Conservation (phyloP, 345 rosid genomes). For the Clausena lansium region DNA sequence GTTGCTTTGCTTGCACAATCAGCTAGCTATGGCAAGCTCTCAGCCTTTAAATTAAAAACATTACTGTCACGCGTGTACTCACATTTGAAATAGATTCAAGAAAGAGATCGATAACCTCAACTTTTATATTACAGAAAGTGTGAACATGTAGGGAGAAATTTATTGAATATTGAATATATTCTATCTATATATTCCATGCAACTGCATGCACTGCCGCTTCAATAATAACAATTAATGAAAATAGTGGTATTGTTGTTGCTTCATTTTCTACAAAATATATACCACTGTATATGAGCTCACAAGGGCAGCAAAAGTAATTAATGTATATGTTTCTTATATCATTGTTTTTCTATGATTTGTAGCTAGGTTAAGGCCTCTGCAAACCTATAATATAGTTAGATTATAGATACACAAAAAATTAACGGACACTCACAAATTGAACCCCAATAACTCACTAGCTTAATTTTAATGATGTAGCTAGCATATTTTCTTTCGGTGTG, state of each 20-base stretch:
- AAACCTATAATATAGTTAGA: no score
- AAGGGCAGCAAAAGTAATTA: no score
- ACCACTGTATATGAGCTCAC: no score
- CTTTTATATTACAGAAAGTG: neutral
- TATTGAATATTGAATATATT: neutral
- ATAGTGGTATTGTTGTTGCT: neutral
- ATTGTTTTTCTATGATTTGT: no score
- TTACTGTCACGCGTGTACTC: neutral
- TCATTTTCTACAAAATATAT: no score
- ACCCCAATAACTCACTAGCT: no score
- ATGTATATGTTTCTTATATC: no score
- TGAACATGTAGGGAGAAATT: neutral
- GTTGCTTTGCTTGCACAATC: constrained; percentile 18
- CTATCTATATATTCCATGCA: neutral
- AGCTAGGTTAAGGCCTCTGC: no score
- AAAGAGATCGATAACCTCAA: neutral
- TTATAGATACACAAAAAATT: no score
- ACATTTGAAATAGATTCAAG: neutral
- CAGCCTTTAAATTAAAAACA: neutral
- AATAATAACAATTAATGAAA: neutral
- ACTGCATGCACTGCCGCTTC: neutral
- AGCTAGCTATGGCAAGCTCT: neutral
- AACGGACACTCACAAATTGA: no score
- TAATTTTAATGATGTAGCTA: no score
- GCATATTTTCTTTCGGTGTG: no score